These are phyloP conservation scores for Pigoraptor vietnamica DNA, from an alignment of 78 protist species.

Conservation along the genomic window DNA sequence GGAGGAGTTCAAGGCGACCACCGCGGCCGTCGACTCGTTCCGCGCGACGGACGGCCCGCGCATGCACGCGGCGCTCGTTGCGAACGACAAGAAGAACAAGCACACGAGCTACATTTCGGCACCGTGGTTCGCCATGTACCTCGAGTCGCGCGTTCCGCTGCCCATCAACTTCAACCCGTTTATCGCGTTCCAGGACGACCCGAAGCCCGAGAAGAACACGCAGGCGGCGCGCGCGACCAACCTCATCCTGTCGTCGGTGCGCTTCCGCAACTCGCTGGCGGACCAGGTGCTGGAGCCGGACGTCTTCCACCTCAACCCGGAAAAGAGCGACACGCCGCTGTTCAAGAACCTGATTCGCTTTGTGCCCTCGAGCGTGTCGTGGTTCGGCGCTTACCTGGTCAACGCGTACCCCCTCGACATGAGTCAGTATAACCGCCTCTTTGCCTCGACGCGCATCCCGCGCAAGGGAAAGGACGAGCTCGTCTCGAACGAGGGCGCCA, in stretches of 20 bases:
- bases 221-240: constrained; percentile 28
- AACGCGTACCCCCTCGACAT: constrained; percentile 12
- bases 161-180: constrained; percentile 27
- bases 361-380: neutral
- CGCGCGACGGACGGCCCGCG: neutral
- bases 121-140: constrained; percentile 37
- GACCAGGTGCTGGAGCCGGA: constrained; percentile 20
- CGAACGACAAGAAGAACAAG: neutral
- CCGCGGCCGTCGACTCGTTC: neutral
- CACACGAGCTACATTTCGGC: constrained; percentile 11
- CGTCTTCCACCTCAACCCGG: constrained; percentile 25
- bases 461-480: constrained; percentile 4
- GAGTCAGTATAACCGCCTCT: constrained; percentile 24
- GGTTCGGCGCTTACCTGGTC: neutral
- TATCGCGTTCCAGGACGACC: constrained; percentile 4
- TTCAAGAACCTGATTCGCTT: neutral
- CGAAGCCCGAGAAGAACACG: neutral
- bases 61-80: constrained; percentile 19
- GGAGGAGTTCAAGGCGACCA: constrained; percentile 17
- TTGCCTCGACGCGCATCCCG: constrained; percentile 26
- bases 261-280: neutral
- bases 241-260: neutral
- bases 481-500: neutral
- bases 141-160: constrained; percentile 17
- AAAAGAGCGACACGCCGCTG: constrained; percentile 1